Evolutionary conservation across 2,329 filamentous ascomycete species (phyloP).

Genomic region (Knufia fluminis): DNA sequence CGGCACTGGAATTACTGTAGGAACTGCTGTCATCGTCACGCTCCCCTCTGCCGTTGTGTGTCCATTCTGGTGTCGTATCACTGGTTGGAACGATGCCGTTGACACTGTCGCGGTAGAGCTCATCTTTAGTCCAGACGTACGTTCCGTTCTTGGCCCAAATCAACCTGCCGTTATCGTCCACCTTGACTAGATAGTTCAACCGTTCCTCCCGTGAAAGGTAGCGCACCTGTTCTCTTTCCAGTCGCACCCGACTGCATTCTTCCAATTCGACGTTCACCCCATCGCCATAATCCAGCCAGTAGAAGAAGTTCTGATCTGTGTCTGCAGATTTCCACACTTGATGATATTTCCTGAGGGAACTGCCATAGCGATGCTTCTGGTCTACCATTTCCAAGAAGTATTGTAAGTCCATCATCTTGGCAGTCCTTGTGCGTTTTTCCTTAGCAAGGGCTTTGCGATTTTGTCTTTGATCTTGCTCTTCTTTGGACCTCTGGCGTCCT

Average conservation of each 20-base stretch:
- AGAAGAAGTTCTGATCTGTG: conserved; percentile 83
- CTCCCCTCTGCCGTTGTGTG: conserved; percentile 27
- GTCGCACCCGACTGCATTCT: conserved; percentile 60
- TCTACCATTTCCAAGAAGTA: conserved; percentile 85
- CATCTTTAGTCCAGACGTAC: conserved; percentile 64
- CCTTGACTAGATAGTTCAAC: conserved; percentile 66
- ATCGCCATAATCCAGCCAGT: conserved; percentile 79
- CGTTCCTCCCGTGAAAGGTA: conserved; percentile 79
- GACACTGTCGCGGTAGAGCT: conserved; percentile 52
- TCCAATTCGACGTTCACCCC: conserved; percentile 62
- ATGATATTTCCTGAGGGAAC: conserved; percentile 73
- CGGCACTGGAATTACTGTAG: conserved; percentile 25
- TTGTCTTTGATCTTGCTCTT: conserved; percentile 26
- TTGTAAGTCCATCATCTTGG: conserved; percentile 73
- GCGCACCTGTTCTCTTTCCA: conserved; percentile 71
- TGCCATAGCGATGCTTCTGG: conserved; percentile 76
- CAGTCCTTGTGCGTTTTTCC: conserved; percentile 52
- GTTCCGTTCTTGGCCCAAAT: conserved; percentile 78
- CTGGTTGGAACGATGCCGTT: conserved; percentile 59
- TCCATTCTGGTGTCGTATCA: conserved; percentile 50
- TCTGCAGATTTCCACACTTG: conserved; percentile 69
- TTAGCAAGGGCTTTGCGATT: conserved; percentile 42
- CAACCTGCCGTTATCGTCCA: conserved; percentile 66
- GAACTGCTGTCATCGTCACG: conserved; percentile 17
- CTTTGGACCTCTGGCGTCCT: conserved; percentile 6